Evolutionary conservation across 192 early-diverging fungal genomes (phyloP), one percentile per base, ranked within the genome.

Genomic region (Neocallimastix lanati): DNA sequence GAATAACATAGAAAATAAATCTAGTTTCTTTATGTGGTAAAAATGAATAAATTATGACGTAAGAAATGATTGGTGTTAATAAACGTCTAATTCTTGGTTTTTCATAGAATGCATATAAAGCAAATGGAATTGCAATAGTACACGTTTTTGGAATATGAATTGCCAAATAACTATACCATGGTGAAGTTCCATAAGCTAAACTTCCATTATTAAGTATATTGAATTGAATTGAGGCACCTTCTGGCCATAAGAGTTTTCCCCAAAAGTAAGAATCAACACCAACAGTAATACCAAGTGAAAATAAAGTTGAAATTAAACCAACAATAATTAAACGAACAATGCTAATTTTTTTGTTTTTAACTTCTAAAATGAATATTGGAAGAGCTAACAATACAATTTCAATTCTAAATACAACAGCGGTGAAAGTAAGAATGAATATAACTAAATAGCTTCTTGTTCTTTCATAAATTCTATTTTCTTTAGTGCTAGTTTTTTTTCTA

Each of bases 21-120:
- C 97, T 86, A 94, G 95, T 96, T 82, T 99, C 97, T 84, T 99
- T 99, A 84, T 98, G 97, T 21, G 88, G 88, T 38, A 95, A 86
- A 28, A 89, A 85, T 18, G 94, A 96, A 78, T 94, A 94, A 6
- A 89, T 29, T 3, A 80, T 77, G 13, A 96, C 86, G 79, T 90
- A 94, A 2, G 85, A 82, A 6, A 87, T 13, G 3, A 84, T 85
- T 0, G 93, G 92, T 15, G 84, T 35, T 7, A 93, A 82, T 13
- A 93, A 83, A 16, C 85, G 84, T 21, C 87, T 82, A 13, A 85
- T 83, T 28, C 90, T 85, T 5, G 12, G 78, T 80, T 92, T 89
- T 0, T 76, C 37, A 14, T 87, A 36, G 2, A 81, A 81, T n/a
- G 88, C 91, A 18, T 85, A 78, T 38, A 87, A 67, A 1, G 90